A percentile compares a stretch with the other conserved stretches of the same genome.
Conservation (phyloP, 805 yeast species). For the Metschnikowia borealis region DNA sequence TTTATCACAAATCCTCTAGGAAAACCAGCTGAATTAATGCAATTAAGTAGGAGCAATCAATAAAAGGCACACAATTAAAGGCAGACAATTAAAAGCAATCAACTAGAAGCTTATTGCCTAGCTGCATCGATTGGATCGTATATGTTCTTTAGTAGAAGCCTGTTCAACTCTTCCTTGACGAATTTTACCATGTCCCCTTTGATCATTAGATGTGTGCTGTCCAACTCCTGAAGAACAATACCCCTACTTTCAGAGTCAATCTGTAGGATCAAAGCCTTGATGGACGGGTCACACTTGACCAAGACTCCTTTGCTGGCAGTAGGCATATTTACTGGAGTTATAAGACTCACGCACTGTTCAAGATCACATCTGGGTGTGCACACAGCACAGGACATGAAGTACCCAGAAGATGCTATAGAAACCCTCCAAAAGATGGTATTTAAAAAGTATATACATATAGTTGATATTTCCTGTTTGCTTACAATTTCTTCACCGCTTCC, state of each 20-base stretch:
- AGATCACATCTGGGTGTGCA: neutral
- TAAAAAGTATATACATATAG: neutral
- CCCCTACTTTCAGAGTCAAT: slow-evolving; percentile 77
- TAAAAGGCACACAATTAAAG: neutral
- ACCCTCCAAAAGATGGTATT: neutral
- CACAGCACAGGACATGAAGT: neutral
- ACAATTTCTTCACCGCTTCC: slow-evolving; percentile 1
- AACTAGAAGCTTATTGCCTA: slow-evolving; percentile 6
- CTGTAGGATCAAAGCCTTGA: slow-evolving; percentile 76
- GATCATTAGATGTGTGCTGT: slow-evolving; percentile 84
- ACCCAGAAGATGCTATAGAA: neutral
- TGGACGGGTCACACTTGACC: slow-evolving; percentile 80
- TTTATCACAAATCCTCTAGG: neutral
- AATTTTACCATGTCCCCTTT: slow-evolving; percentile 72
- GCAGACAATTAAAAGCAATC: neutral
- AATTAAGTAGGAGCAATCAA: too few species aligned
- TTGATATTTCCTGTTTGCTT: neutral
- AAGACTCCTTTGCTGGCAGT: slow-evolving; percentile 42
- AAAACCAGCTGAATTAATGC: neutral
- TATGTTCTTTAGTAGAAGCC: slow-evolving; percentile 73
- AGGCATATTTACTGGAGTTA: slow-evolving; percentile 26
- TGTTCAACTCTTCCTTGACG: slow-evolving; percentile 73
- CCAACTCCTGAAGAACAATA: slow-evolving; percentile 70
- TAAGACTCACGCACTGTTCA: neutral
- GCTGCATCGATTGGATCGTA: slow-evolving; percentile 82